Percentiles rank a stretch among this genome's conserved stretches.
Evolutionary conservation across 352 stramenopile species (phyloP).

Genomic region (Pythium chondricola): DNA sequence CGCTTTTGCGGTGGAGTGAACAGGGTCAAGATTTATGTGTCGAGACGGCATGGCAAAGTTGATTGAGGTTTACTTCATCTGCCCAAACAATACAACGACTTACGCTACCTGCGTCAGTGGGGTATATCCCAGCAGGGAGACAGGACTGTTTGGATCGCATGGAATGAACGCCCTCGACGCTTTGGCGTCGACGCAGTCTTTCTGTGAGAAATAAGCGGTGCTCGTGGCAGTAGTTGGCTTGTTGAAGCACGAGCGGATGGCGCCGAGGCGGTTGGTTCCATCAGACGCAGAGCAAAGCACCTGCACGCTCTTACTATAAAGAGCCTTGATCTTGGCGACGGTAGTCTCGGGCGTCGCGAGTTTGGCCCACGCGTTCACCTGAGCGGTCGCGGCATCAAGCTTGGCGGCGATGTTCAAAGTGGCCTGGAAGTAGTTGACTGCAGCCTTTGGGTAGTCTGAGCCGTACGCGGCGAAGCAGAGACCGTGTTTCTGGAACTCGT

Average conservation of each 20-base stretch:
- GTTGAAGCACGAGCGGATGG: slow-evolving; percentile 56
- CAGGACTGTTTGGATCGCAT: slow-evolving; percentile 34
- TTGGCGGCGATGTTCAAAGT: slow-evolving; percentile 41
- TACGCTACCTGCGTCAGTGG: slow-evolving; percentile 4
- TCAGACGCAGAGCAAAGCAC: slow-evolving; percentile 51
- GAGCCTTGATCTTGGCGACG: slow-evolving; percentile 18
- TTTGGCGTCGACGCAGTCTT: slow-evolving; percentile 41
- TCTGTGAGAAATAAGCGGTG: slow-evolving; percentile 36
- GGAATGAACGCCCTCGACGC: slow-evolving; percentile 38
- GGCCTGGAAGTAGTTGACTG: slow-evolving; percentile 57
- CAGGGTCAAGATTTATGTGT: too few species aligned
- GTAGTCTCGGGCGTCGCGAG: slow-evolving; percentile 5
- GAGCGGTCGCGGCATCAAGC: slow-evolving; percentile 27
- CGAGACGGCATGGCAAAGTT: too few species aligned
- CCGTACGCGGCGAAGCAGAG: slow-evolving; percentile 53
- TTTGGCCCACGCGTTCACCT: slow-evolving; percentile 57
- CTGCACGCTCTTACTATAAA: slow-evolving; percentile 42
- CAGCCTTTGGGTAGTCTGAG: slow-evolving; percentile 33
- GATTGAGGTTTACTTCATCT: too few species aligned
- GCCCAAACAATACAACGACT: too few species aligned
- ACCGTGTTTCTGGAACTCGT: slow-evolving; percentile 76
- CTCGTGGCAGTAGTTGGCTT: slow-evolving; percentile 25
- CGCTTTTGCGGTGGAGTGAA: too few species aligned
- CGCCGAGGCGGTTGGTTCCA: slow-evolving; percentile 51
- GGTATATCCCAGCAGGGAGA: slow-evolving; percentile 40